A percentile compares a stretch with the other conserved stretches of the same genome.
phyloP scores from a whole-genome alignment of 805 yeast species.

The Starmerella bombicola region DNA sequence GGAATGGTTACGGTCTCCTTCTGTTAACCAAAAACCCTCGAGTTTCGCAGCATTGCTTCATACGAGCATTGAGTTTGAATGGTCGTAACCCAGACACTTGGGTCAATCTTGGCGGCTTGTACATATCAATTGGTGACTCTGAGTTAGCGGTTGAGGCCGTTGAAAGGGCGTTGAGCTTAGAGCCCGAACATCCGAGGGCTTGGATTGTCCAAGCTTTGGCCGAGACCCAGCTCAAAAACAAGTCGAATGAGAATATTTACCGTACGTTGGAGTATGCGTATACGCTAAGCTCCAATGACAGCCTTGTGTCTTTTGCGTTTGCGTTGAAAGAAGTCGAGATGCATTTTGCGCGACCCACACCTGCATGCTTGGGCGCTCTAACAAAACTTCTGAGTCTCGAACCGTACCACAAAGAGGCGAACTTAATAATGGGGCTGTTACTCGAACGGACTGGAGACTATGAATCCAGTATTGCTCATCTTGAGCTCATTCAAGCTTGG shows the following conservation, averaged over 20 bases:
- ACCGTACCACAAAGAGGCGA: conserved; percentile 25
- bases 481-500: conserved; percentile 8
- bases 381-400: conserved; percentile 42
- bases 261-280: conserved; percentile 64
- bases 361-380: conserved; percentile 31
- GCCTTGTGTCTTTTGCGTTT: conserved; percentile 58
- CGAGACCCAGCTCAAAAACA: conserved; percentile 25
- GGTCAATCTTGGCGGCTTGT: conserved; percentile 72
- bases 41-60: conserved; percentile 85
- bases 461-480: conserved; percentile 35
- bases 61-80: conserved; percentile 62
- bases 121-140: conserved; percentile 52
- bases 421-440: conserved; percentile 25
- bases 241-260: conserved; percentile 37
- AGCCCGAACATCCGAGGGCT: conserved; percentile 61
- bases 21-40: conserved; percentile 50
- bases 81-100: conserved; percentile 58
- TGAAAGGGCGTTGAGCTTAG: conserved; percentile 60
- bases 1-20: conserved; percentile 77
- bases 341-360: conserved; percentile 11
- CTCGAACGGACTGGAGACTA: conserved; percentile 59
- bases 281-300: conserved; percentile 55
- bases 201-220: conserved; percentile 82
- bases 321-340: conserved; percentile 37
- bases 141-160: conserved; percentile 65